Base-by-base conservation (phyloP, 2,329 filamentous ascomycete genomes). In the Ophiognomonia clavigignenti-juglandacearum region DNA sequence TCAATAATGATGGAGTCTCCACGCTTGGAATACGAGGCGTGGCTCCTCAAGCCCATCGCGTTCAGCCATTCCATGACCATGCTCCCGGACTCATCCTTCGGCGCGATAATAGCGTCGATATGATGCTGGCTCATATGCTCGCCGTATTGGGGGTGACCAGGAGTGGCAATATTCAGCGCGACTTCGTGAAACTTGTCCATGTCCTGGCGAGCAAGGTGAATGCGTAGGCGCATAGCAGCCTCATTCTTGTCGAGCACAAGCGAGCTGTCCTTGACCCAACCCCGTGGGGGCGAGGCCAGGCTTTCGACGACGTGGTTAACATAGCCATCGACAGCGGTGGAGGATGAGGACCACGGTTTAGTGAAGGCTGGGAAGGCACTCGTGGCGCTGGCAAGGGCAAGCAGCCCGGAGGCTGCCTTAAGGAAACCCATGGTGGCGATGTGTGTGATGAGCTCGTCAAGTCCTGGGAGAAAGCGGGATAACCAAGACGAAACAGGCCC, bases 1-100 rank as follows among this genome's bases (percentile, higher is more conserved):
- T 59, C 57, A 43, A 73, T 68, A 43, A 68, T 66, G 19, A 79
- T 57, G 55, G 68, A 70, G 27, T 64, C 59, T 0, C 61, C 60
- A 6, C 63, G 55, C 26, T 65, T 61, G 3, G 59, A 59, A 18
- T 73, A 47, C n/a, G 35, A 39, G 2, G 51, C 36, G 18, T 52
- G 47, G 18, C 32, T 47, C 24, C 46, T 41, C 27, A 59, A 49
- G 14, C 57, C 58, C 13, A 48, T 42, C 13, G 24, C 35, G 31
- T 53, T 42, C 10, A 60, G 48, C 58, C 57, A 60, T 20, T 36
- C 31, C n/a, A 50, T 55, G 23, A 60, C 58, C 44, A 48, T 35
- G 16, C 32, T 26, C n/a, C 50, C 50, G 4, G 55, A 54, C 14
- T 53, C 48, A 19, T 47, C 38, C 16, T 47, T 51, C 3, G 57